phyloP scores from a whole-genome alignment of 352 stramenopile genomes.

The Poterioochromonas sp. region DNA sequence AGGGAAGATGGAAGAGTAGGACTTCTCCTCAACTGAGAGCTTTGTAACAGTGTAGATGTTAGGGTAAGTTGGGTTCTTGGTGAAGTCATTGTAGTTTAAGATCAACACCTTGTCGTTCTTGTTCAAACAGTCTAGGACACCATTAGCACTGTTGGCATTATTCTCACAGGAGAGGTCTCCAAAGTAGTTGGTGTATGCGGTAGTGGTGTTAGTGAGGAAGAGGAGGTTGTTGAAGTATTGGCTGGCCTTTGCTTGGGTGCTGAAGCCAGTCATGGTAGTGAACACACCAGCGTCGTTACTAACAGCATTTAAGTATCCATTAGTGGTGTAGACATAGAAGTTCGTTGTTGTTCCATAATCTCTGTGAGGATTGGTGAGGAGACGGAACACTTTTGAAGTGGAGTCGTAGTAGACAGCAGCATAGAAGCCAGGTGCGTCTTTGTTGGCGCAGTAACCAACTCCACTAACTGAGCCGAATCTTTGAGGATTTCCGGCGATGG shows the following conservation, averaged over 20 bases:
- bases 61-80: neutral
- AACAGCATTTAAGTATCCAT: neutral
- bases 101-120: neutral
- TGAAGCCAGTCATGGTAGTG: neutral
- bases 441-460: neutral
- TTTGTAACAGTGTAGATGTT: constrained; percentile 18
- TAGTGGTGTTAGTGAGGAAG: constrained; percentile 14
- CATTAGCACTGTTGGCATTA: neutral
- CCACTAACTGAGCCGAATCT: too few species aligned
- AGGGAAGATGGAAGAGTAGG: neutral
- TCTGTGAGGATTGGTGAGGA: neutral
- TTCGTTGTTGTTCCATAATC: neutral
- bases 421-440: neutral
- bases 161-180: neutral
- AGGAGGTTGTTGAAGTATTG: constrained; percentile 48
- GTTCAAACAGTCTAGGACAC: constrained; percentile 11
- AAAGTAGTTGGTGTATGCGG: neutral
- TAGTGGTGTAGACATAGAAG: constrained; percentile 22
- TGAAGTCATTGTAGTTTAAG: neutral
- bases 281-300: neutral
- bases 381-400: neutral
- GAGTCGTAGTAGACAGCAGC: neutral
- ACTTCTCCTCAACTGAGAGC: neutral
- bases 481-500: neutral
- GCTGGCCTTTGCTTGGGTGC: constrained; percentile 7